Evolutionary conservation across 192 early-diverging fungal species (phyloP).

Genomic region (Helicostylum pulchrum): DNA sequence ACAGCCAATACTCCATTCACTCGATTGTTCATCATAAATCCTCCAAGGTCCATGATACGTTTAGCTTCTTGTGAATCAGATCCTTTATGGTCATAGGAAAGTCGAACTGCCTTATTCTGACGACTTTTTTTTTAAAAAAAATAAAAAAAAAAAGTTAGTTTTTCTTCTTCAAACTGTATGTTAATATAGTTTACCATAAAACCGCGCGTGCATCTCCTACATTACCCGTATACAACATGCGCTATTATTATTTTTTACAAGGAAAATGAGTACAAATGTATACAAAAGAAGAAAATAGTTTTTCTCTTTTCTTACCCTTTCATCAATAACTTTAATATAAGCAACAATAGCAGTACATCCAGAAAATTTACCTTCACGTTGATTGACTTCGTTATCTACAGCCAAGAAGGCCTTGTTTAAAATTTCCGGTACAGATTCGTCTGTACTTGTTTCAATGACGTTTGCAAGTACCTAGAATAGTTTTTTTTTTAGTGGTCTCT

Average conservation of each 20-base stretch:
- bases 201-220: conserved; percentile 97
- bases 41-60: conserved; percentile 89
- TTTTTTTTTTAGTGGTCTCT: background rate
- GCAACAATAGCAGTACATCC: conserved; percentile 92
- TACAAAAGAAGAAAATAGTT: too few species aligned
- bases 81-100: conserved; percentile 99
- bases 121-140: too few species aligned
- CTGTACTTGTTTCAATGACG: conserved; percentile 53
- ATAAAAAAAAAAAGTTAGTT: conserved; percentile 2
- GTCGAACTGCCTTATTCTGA: conserved; percentile 72
- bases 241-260: conserved; percentile 38
- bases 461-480: conserved; percentile 61
- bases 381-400: conserved; percentile 76
- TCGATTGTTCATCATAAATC: conserved; percentile 96
- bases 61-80: conserved; percentile 86
- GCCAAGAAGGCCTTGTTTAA: conserved; percentile 80
- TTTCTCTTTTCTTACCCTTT: conserved; percentile 27
- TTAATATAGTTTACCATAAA: conserved; percentile 53
- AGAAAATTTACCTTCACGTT: conserved; percentile 75
- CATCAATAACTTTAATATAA: conserved; percentile 52
- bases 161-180: too few species aligned
- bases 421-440: conserved; percentile 68
- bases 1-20: conserved; percentile 97
- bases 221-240: conserved; percentile 92
- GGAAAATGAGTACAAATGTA: background rate